phyloP scores from a whole-genome alignment of 2,329 filamentous ascomycete genomes.

The Penicillium occitanis region DNA sequence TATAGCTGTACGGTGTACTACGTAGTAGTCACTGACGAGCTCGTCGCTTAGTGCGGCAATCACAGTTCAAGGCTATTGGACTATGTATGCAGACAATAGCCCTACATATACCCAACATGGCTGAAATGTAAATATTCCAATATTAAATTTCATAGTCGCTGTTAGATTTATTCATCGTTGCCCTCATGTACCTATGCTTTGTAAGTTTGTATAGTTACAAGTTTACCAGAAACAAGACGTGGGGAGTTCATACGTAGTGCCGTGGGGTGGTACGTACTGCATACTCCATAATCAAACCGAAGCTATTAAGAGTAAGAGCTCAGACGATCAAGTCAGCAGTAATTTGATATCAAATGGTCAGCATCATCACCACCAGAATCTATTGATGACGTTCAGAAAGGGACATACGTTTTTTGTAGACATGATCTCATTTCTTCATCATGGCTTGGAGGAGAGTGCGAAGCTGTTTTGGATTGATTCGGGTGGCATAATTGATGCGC shows the following conservation, averaged over 20 bases:
- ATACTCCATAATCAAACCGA: slow-evolving; percentile 3
- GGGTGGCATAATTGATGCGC: neutral
- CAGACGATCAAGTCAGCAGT: slow-evolving; percentile 4
- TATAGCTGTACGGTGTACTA: neutral
- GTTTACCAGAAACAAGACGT: neutral
- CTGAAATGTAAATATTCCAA: neutral
- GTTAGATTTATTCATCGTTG: neutral
- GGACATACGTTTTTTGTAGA: neutral
- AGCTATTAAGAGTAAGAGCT: slow-evolving; percentile 12
- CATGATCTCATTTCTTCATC: slow-evolving; percentile 7
- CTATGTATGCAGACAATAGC: neutral
- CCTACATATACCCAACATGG: neutral
- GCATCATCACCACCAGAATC: neutral
- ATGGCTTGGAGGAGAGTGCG: neutral
- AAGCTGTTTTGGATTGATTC: neutral
- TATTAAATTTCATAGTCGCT: neutral
- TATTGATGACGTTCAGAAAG: neutral
- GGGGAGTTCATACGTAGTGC: neutral
- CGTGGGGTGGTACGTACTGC: neutral
- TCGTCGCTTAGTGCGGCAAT: slow-evolving; percentile 11
- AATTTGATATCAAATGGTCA: neutral
- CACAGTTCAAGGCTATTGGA: slow-evolving; percentile 4
- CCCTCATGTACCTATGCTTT: neutral
- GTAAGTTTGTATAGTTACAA: slow-evolving; percentile 10
- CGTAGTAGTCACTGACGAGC: neutral